phyloP scores from a whole-genome alignment of 83 land plant genomes.

The Picea engelmannii region DNA sequence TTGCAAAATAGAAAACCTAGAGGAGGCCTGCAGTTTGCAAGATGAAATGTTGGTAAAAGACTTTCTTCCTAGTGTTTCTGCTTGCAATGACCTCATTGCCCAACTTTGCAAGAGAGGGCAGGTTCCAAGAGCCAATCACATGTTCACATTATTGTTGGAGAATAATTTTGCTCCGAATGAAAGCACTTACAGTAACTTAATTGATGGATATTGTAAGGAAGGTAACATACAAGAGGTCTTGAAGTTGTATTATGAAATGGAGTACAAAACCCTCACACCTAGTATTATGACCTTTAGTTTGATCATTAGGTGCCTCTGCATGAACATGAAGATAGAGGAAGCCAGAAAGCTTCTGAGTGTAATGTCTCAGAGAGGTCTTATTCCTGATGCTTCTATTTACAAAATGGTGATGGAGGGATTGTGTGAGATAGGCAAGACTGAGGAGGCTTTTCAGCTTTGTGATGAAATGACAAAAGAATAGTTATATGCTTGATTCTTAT shows the following conservation, averaged over 20 bases:
- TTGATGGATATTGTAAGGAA: conserved; percentile 43
- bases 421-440: conserved; percentile 16
- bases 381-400: conserved; percentile 19
- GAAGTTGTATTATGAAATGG: conserved; percentile 22
- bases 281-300: background rate
- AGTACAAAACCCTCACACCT: too few relatives aligned
- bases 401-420: conserved; percentile 25
- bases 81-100: conserved; percentile 35
- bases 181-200: conserved; percentile 41
- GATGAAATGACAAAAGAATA: conserved; percentile 27
- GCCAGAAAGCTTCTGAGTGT: conserved; percentile 36
- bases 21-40: conserved; percentile 19
- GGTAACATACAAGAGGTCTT: conserved; percentile 33
- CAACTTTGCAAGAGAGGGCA: conserved; percentile 29
- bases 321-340: conserved; percentile 26
- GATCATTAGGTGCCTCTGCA: conserved; percentile 33
- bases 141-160: conserved; percentile 47
- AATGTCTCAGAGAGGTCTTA: conserved; percentile 27
- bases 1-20: conserved; percentile 19
- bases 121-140: conserved; percentile 29
- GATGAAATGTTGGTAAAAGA: conserved; percentile 34
- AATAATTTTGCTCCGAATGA: conserved; percentile 54
- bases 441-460: conserved; percentile 16
- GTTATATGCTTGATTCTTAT: background rate
- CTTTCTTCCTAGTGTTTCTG: conserved; percentile 32